Evolutionary conservation across 805 yeast genomes (phyloP).

Genomic region (Yamadazyma sp.): DNA sequence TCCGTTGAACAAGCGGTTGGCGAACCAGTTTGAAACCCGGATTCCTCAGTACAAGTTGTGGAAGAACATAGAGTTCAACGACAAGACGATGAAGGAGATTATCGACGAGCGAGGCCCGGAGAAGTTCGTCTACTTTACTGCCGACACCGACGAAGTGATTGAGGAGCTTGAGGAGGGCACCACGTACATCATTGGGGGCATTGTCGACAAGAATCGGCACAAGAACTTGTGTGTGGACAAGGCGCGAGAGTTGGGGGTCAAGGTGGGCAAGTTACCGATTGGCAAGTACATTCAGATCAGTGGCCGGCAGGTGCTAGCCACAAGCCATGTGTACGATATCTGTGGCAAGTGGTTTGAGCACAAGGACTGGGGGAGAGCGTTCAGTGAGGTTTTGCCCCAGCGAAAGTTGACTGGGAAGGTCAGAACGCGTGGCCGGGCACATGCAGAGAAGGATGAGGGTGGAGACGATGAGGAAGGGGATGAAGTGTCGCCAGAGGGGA

Average conservation of each 20-base stretch:
- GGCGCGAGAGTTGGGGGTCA: slow-evolving; percentile 69
- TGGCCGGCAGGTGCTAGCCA: slow-evolving; percentile 87
- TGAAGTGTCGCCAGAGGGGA: slow-evolving; percentile 1
- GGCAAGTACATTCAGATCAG: slow-evolving; percentile 78
- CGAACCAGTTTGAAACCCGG: slow-evolving; percentile 64
- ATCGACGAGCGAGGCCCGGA: slow-evolving; percentile 23
- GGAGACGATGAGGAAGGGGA: not conserved
- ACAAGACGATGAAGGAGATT: slow-evolving; percentile 31
- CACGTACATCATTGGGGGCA: slow-evolving; percentile 91
- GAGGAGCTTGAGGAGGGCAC: slow-evolving; percentile 62
- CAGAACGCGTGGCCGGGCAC: slow-evolving; percentile 9
- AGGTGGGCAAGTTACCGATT: slow-evolving; percentile 80
- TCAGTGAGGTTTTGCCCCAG: slow-evolving; percentile 82
- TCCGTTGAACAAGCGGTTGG: slow-evolving; percentile 64
- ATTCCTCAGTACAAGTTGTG: slow-evolving; percentile 63
- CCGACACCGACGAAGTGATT: slow-evolving; percentile 77
- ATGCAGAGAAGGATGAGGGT: not conserved
- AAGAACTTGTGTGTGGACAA: slow-evolving; percentile 77
- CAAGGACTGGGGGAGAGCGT: slow-evolving; percentile 81
- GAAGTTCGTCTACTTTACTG: slow-evolving; percentile 66
- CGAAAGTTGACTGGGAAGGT: slow-evolving; percentile 52
- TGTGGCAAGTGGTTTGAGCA: slow-evolving; percentile 77
- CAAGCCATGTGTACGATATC: slow-evolving; percentile 92
- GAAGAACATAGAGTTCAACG: slow-evolving; percentile 58
- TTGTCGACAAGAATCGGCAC: slow-evolving; percentile 92